Conservation (phyloP, 1,284 basidiomycete species). For the Athelia sp. region DNA sequence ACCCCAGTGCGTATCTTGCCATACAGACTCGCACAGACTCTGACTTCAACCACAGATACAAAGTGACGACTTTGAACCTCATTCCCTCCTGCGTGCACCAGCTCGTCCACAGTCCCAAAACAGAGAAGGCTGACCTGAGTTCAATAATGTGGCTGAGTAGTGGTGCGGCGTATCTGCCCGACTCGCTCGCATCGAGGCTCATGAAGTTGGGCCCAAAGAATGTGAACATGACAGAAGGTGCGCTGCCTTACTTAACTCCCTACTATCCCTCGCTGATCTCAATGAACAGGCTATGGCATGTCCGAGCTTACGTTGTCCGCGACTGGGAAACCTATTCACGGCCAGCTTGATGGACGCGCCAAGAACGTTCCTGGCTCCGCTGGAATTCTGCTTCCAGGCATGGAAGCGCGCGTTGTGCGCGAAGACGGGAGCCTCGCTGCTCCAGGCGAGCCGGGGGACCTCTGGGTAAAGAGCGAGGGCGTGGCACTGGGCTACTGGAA, state of each 20-base stretch:
- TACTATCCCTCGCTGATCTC: conserved; percentile 1
- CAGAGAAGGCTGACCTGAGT: conserved; percentile 48
- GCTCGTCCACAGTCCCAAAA: conserved; percentile 50
- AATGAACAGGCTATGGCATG: conserved; percentile 65
- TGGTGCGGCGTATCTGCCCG: conserved; percentile 67
- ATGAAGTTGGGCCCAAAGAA: conserved; percentile 27
- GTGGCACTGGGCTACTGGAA: conserved; percentile 66
- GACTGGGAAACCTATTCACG: conserved; percentile 39
- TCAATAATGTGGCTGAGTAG: conserved; percentile 38
- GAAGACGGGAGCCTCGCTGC: conserved; percentile 56
- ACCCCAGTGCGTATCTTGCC: conserved; percentile 31
- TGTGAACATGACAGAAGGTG: conserved; percentile 44
- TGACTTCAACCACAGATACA: conserved; percentile 34
- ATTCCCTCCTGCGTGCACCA: conserved; percentile 68
- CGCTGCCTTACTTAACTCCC: conserved; percentile 9
- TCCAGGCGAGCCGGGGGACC: conserved; percentile 58
- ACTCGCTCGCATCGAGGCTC: conserved; percentile 42
- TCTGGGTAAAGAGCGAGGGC: conserved; percentile 51
- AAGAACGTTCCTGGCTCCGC: conserved; percentile 38
- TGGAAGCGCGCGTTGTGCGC: conserved; percentile 56
- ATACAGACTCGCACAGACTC: background rate
- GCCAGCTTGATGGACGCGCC: conserved; percentile 38
- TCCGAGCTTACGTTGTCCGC: conserved; percentile 64
- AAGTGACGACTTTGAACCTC: conserved; percentile 42
- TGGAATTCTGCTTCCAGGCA: conserved; percentile 57